Conservation (phyloP, 805 yeast species). For the Wickerhamiella australiensis region DNA sequence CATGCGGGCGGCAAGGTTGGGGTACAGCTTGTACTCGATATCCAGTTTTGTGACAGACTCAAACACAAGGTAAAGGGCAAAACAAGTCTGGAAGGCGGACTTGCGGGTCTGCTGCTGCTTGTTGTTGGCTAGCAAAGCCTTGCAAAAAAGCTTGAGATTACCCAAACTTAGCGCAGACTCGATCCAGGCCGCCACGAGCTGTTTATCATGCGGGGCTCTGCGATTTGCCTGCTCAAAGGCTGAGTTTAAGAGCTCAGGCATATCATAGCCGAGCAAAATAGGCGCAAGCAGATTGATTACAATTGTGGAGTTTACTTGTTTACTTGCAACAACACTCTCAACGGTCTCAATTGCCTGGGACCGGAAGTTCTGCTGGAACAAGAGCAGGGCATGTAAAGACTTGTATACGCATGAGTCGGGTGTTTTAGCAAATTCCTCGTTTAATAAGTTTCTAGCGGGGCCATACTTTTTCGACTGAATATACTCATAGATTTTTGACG, state of each 20-base stretch:
- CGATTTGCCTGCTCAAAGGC: slow-evolving; percentile 21
- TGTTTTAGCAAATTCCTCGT: slow-evolving; percentile 38
- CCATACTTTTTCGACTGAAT: slow-evolving; percentile 4
- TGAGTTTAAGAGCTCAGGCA: slow-evolving; percentile 24
- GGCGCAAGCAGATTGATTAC: slow-evolving; percentile 28
- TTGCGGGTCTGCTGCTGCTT: slow-evolving; percentile 19
- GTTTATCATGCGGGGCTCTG: slow-evolving; percentile 16
- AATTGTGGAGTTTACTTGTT: slow-evolving; percentile 12
- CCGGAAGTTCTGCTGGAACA: slow-evolving; percentile 13
- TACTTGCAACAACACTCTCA: slow-evolving; percentile 11
- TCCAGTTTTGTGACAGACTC: slow-evolving; percentile 28
- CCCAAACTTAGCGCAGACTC: slow-evolving; percentile 17
- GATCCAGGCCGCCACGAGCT: slow-evolving; percentile 20
- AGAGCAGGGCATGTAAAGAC: slow-evolving; percentile 16
- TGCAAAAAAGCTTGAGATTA: slow-evolving; percentile 17
- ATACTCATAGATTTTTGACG: slow-evolving; percentile 12
- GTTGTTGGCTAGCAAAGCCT: slow-evolving; percentile 21
- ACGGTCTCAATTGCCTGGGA: slow-evolving; percentile 14
- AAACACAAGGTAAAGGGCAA: slow-evolving; percentile 35
- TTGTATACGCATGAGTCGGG: slow-evolving; percentile 47
- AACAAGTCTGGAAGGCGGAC: slow-evolving; percentile 29
- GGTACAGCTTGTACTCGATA: slow-evolving; percentile 41
- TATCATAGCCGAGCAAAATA: slow-evolving; percentile 20
- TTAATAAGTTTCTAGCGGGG: slow-evolving; percentile 40
- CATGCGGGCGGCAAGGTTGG: slow-evolving; percentile 48